Percentiles rank a stretch among this genome's conserved stretches.
phyloP scores from a whole-genome alignment of 2,329 filamentous ascomycete genomes.

The Apiospora koreana region DNA sequence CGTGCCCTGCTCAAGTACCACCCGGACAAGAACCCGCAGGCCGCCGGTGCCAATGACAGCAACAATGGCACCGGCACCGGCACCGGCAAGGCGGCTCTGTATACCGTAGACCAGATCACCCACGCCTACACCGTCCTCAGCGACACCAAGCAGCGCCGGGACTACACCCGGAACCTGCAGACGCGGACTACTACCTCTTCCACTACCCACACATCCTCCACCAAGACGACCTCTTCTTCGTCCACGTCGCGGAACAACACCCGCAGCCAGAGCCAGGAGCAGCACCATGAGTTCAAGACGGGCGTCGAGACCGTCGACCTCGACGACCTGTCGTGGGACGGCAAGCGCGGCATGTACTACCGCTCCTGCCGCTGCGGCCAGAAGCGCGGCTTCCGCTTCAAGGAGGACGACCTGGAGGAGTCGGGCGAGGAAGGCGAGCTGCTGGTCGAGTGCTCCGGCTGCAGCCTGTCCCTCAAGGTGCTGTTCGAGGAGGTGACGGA shows the following conservation, averaged over 20 bases:
- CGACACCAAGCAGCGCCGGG: conserved; percentile 45
- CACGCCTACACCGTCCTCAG: conserved; percentile 60
- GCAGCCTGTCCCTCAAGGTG: conserved; percentile 66
- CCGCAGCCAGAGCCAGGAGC: neutral
- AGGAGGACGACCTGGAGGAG: conserved; percentile 60
- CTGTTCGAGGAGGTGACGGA: conserved; percentile 59
- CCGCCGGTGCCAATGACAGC: conserved; percentile 12
- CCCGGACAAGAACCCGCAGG: conserved; percentile 54
- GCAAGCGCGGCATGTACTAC: conserved; percentile 51
- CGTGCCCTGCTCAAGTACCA: conserved; percentile 66
- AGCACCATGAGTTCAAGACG: conserved; percentile 39
- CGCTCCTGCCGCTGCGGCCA: conserved; percentile 66
- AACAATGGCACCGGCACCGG: neutral
- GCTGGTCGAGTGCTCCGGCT: conserved; percentile 66
- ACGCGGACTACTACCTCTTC: conserved; percentile 13
- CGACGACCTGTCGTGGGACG: conserved; percentile 62
- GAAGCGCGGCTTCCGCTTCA: conserved; percentile 58
- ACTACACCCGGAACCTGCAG: conserved; percentile 55
- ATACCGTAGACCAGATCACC: conserved; percentile 65
- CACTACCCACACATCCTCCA: neutral
- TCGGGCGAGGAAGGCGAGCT: conserved; percentile 59
- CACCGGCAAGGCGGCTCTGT: conserved; percentile 26
- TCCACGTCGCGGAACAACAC: neutral
- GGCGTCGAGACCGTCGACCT: conserved; percentile 66
- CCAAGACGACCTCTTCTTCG: neutral